Conservation (phyloP, 1,139 yeast genomes). For the Yamadazyma sp. region DNA sequence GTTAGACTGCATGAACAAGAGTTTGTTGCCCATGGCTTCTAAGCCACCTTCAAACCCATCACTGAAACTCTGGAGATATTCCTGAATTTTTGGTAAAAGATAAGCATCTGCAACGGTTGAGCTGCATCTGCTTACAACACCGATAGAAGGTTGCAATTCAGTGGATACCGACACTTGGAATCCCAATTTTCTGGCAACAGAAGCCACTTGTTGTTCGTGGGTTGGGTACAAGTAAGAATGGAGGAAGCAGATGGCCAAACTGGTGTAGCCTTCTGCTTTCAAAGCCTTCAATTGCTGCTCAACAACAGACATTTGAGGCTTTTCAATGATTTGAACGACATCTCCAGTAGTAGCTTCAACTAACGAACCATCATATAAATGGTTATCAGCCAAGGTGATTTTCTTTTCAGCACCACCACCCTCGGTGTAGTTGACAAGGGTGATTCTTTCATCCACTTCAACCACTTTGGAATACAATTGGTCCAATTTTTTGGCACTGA, state of each 20-base stretch:
- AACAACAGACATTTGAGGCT: slow-evolving; percentile 28
- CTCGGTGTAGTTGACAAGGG: slow-evolving; percentile 58
- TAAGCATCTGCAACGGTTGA: slow-evolving; percentile 78
- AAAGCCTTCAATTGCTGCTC: slow-evolving; percentile 35
- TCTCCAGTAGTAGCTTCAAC: slow-evolving; percentile 36
- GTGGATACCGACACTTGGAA: slow-evolving; percentile 64
- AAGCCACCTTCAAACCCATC: slow-evolving; percentile 56
- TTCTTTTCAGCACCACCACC: slow-evolving; percentile 32
- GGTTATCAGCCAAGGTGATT: slow-evolving; percentile 51
- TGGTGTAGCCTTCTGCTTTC: slow-evolving; percentile 55
- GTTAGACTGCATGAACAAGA: slow-evolving; percentile 60
- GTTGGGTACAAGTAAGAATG: slow-evolving; percentile 70
- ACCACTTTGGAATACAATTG: slow-evolving; percentile 61
- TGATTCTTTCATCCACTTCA: slow-evolving; percentile 73
- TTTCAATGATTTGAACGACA: slow-evolving; percentile 50
- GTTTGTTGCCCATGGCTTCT: slow-evolving; percentile 19
- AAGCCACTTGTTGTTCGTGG: slow-evolving; percentile 60
- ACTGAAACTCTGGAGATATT: slow-evolving; percentile 60
- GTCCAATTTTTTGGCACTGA: slow-evolving; percentile 56
- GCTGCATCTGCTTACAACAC: slow-evolving; percentile 67
- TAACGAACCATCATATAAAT: slow-evolving; percentile 23
- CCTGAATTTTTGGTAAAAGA: slow-evolving; percentile 67
- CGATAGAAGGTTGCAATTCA: slow-evolving; percentile 71
- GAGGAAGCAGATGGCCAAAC: slow-evolving; percentile 65
- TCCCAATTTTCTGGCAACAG: slow-evolving; percentile 58